These are phyloP conservation scores for Scedosporium apiospermum DNA, from an alignment of 2,329 filamentous ascomycete species.

Conservation along the genomic window DNA sequence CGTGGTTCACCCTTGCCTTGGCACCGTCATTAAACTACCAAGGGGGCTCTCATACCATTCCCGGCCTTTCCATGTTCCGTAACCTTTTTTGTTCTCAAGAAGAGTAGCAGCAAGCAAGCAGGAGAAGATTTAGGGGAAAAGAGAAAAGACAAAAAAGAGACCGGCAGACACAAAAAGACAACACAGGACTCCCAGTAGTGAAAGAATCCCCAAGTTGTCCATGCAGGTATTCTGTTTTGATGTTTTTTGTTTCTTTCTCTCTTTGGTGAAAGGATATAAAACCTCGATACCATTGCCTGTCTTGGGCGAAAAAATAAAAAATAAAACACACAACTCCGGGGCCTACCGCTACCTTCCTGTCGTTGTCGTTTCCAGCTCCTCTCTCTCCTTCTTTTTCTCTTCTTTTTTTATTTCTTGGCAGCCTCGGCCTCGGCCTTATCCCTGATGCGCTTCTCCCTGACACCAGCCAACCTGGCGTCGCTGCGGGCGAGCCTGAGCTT, in stretches of 20 bases:
- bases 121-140: neutral
- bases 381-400: slow-evolving; percentile 10
- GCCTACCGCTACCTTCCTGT: neutral
- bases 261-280: neutral
- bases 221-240: neutral
- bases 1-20: slow-evolving; percentile 3
- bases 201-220: neutral
- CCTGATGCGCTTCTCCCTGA: slow-evolving; percentile 86
- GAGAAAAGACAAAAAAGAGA: neutral
- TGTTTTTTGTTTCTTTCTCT: slow-evolving; percentile 1
- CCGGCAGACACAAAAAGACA: slow-evolving; percentile 1
- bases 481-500: slow-evolving; percentile 76
- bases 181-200: neutral
- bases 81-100: neutral
- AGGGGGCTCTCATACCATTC: neutral
- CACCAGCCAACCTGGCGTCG: slow-evolving; percentile 72
- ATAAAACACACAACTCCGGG: slow-evolving; percentile 2
- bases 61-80: neutral
- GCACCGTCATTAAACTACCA: slow-evolving; percentile 4
- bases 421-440: slow-evolving; percentile 76
- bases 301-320: neutral
- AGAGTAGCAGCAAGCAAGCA: neutral
- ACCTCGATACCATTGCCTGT: too few species aligned
- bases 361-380: slow-evolving; percentile 4
- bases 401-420: slow-evolving; percentile 67